Evolutionary conservation across 2,329 filamentous ascomycete species (phyloP).

Genomic region (Cercospora beticola): DNA sequence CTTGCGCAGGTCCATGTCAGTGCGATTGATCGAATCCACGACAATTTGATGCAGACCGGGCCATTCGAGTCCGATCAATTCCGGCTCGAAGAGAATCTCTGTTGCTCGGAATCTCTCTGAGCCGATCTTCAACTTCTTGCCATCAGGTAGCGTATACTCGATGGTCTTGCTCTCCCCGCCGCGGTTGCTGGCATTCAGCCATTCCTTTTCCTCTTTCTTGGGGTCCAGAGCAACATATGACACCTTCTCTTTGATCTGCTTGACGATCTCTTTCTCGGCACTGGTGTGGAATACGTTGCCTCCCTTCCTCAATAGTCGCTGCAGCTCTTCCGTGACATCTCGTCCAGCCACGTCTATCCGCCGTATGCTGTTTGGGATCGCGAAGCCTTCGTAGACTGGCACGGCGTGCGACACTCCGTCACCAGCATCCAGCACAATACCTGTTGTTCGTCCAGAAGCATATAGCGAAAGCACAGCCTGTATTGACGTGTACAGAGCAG

Average conservation of each 20-base stretch:
- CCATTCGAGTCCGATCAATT: slow-evolving; percentile 95
- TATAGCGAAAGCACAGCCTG: slow-evolving; percentile 96
- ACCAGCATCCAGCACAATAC: slow-evolving; percentile 90
- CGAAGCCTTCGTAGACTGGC: slow-evolving; percentile 96
- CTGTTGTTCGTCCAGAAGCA: slow-evolving; percentile 91
- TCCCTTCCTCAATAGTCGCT: slow-evolving; percentile 84
- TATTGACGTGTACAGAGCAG: slow-evolving; percentile 92
- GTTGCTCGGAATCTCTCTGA: slow-evolving; percentile 92
- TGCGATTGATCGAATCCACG: slow-evolving; percentile 90
- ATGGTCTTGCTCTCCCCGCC: slow-evolving; percentile 64
- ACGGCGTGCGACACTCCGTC: slow-evolving; percentile 97
- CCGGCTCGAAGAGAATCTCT: slow-evolving; percentile 96
- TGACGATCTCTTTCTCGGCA: slow-evolving; percentile 98
- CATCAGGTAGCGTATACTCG: slow-evolving; percentile 89
- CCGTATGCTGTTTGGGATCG: slow-evolving; percentile 91
- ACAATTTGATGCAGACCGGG: slow-evolving; percentile 97
- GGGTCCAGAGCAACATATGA: slow-evolving; percentile 90
- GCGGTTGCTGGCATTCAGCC: slow-evolving; percentile 70
- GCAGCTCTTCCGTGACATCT: slow-evolving; percentile 94
- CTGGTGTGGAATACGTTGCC: slow-evolving; percentile 96
- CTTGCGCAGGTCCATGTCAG: slow-evolving; percentile 93
- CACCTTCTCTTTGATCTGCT: slow-evolving; percentile 92
- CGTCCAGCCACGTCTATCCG: slow-evolving; percentile 94
- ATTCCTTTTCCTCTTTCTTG: slow-evolving; percentile 94
- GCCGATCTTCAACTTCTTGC: slow-evolving; percentile 90